Percentiles rank a stretch among this genome's conserved stretches.
These are phyloP conservation scores for Coriolopsis trogii DNA, from an alignment of 1,284 basidiomycete species.

Conservation along the genomic window DNA sequence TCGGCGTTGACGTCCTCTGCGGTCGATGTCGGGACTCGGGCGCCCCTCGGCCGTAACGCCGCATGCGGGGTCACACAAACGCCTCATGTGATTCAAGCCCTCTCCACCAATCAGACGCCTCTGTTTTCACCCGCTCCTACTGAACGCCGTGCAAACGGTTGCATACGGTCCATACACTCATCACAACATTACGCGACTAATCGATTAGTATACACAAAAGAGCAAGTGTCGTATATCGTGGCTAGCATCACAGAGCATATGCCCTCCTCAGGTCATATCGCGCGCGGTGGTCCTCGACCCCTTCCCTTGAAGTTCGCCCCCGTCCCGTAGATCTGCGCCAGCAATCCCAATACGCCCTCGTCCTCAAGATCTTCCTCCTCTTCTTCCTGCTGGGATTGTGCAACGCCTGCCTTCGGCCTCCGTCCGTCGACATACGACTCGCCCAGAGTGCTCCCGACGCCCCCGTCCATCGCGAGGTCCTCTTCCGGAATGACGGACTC, in stretches of 20 bases:
- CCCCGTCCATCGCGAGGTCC: conserved; percentile 53
- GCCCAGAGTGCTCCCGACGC: conserved; percentile 61
- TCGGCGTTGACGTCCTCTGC: neutral
- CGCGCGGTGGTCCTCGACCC: conserved; percentile 47
- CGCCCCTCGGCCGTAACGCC: conserved; percentile 8
- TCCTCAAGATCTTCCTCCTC: conserved; percentile 60
- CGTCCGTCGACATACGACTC: conserved; percentile 67
- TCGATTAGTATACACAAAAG: no score
- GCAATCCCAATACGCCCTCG: conserved; percentile 71
- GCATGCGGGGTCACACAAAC: no score
- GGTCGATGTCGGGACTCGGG: neutral
- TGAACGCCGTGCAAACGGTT: no score
- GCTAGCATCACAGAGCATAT: no score
- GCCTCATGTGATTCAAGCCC: no score
- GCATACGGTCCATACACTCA: no score
- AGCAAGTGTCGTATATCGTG: no score
- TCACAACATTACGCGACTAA: no score
- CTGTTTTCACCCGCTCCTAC: no score
- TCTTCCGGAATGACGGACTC: conserved; percentile 42
- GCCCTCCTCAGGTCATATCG: no score
- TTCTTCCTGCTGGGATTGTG: conserved; percentile 58
- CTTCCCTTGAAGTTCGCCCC: conserved; percentile 43
- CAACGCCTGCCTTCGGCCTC: conserved; percentile 40
- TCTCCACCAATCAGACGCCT: no score
- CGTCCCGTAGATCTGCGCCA: conserved; percentile 79